Evolutionary conservation across 2,329 filamentous ascomycete genomes (phyloP).

Genomic region (Pseudofabraea citricarpa): DNA sequence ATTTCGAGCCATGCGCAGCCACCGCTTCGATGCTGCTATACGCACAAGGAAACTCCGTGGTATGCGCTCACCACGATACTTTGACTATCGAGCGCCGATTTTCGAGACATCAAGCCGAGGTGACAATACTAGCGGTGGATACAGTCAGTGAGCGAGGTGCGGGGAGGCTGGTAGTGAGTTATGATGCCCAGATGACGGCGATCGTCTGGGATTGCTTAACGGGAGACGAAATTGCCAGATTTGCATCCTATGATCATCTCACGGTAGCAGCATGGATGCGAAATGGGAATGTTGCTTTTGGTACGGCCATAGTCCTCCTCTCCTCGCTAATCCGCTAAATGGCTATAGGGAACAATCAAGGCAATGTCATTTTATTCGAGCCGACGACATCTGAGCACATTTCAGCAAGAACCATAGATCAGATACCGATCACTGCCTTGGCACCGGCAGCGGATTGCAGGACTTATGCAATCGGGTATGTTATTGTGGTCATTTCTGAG

Average conservation of each 20-base stretch:
- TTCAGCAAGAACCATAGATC: slow-evolving; percentile 81
- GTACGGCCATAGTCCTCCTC: slow-evolving; percentile 45
- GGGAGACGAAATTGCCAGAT: slow-evolving; percentile 85
- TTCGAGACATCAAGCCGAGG: slow-evolving; percentile 74
- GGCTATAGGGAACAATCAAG: slow-evolving; percentile 75
- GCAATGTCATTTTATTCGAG: slow-evolving; percentile 91
- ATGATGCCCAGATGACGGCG: slow-evolving; percentile 83
- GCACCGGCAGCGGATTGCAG: slow-evolving; percentile 86
- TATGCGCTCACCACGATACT: slow-evolving; percentile 90
- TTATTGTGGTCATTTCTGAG: slow-evolving; percentile 1
- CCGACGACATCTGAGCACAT: slow-evolving; percentile 90
- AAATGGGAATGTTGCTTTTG: slow-evolving; percentile 95
- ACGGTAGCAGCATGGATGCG: slow-evolving; percentile 90
- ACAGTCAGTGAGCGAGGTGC: slow-evolving; percentile 84
- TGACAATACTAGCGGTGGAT: slow-evolving; percentile 81
- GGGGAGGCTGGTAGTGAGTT: slow-evolving; percentile 85
- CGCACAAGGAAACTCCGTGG: slow-evolving; percentile 73
- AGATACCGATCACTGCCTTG: slow-evolving; percentile 90
- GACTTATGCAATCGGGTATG: slow-evolving; percentile 91
- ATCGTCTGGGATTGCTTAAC: slow-evolving; percentile 97
- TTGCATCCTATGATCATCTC: slow-evolving; percentile 84
- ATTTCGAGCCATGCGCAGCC: slow-evolving; percentile 83
- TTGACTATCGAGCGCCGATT: slow-evolving; percentile 85
- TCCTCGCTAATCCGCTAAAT: slow-evolving; percentile 9
- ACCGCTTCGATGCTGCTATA: slow-evolving; percentile 90